Percentiles rank a stretch among this genome's conserved stretches.
These are phyloP conservation scores for Epichloe baconii DNA, from an alignment of 2,329 filamentous ascomycete species.

Conservation along the genomic window DNA sequence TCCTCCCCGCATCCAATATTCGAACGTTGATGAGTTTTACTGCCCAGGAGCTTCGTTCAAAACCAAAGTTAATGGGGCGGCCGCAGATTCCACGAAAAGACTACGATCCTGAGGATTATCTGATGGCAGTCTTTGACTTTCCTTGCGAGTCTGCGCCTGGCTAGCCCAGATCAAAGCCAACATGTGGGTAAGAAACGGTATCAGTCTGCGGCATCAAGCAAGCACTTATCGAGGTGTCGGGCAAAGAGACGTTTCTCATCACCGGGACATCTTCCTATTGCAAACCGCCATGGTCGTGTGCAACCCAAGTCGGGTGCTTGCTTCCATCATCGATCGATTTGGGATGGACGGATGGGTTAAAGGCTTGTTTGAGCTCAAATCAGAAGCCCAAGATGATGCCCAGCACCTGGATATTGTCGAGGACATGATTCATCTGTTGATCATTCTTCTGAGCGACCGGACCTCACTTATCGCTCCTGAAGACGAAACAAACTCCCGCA, in stretches of 20 bases:
- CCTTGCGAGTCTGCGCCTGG: constrained; percentile 88
- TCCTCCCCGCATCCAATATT: constrained; percentile 57
- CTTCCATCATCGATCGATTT: constrained; percentile 83
- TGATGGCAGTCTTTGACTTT: constrained; percentile 83
- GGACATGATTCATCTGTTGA: constrained; percentile 87
- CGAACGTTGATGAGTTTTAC: constrained; percentile 59
- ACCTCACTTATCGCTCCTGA: constrained; percentile 61
- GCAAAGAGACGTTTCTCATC: constrained; percentile 84
- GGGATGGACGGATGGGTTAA: constrained; percentile 80
- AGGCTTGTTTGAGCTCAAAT: constrained; percentile 61
- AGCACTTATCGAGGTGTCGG: constrained; percentile 82
- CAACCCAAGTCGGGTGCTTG: constrained; percentile 69
- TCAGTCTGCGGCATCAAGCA: constrained; percentile 90
- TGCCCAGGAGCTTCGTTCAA: constrained; percentile 53
- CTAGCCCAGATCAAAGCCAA: constrained; percentile 94
- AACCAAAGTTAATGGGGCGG: constrained; percentile 48
- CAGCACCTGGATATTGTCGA: constrained; percentile 91
- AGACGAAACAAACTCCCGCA: constrained; percentile 50
- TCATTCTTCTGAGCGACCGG: constrained; percentile 81
- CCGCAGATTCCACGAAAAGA: constrained; percentile 43
- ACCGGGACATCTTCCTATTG: constrained; percentile 85
- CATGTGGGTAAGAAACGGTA: constrained; percentile 97
- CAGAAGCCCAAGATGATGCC: constrained; percentile 65
- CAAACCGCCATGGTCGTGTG: constrained; percentile 85
- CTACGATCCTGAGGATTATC: constrained; percentile 58